Percentiles rank a stretch among this genome's conserved stretches.
Evolutionary conservation across 2,329 filamentous ascomycete genomes (phyloP).

Genomic region (Trichoderma harzianum): DNA sequence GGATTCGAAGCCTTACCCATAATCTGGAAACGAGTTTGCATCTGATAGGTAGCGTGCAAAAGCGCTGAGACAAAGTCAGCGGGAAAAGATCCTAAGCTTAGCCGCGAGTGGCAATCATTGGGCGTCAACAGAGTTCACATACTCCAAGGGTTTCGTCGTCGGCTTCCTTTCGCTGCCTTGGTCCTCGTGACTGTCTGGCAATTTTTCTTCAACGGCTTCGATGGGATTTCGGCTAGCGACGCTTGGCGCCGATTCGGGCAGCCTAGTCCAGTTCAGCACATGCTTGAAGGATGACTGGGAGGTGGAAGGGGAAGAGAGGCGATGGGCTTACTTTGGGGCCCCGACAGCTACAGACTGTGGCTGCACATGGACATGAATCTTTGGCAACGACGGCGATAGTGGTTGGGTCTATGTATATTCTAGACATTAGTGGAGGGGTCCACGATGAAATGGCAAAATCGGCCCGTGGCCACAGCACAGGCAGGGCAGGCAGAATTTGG

Average conservation of each 20-base stretch:
- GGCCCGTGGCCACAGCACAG: neutral
- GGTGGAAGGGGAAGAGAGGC: neutral
- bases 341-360: constrained; percentile 7
- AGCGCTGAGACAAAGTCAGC: constrained; percentile 27
- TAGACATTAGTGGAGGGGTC: constrained; percentile 17
- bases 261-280: neutral
- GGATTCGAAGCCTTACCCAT: constrained; percentile 35
- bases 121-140: constrained; percentile 18
- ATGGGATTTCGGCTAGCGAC: constrained; percentile 7
- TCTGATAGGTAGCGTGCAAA: constrained; percentile 35
- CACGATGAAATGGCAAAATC: constrained; percentile 4
- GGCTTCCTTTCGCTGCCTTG: constrained; percentile 18
- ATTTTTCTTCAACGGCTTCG: constrained; percentile 19
- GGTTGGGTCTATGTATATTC: constrained; percentile 20
- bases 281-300: neutral
- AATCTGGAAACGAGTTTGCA: constrained; percentile 40
- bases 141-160: constrained; percentile 32
- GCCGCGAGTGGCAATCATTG: neutral
- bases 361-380: constrained; percentile 1
- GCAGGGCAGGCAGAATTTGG: neutral
- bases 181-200: constrained; percentile 28
- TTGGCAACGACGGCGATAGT: constrained; percentile 11
- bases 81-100: neutral
- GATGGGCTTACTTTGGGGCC: constrained; percentile 7
- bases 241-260: constrained; percentile 2